Evolutionary conservation across 768 basidiomycete species (phyloP).

Genomic region (Chalciporus pseudorubinellus): DNA sequence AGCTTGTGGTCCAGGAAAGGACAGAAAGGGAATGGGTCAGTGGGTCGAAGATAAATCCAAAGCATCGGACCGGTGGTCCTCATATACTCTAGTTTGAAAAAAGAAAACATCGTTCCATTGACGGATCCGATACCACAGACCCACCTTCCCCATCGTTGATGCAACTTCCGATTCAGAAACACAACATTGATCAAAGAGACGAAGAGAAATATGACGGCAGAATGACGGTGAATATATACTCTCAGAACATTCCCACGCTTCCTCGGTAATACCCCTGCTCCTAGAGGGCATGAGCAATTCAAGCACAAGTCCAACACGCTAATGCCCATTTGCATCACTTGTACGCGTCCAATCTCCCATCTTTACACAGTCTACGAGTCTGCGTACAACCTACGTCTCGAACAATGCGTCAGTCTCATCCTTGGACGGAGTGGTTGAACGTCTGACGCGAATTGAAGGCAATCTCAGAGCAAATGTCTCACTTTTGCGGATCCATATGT

Average conservation of each 20-base stretch:
- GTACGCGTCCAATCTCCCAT: conserved; percentile 59
- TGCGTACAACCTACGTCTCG: conserved; percentile 72
- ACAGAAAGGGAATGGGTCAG: conserved; percentile 39
- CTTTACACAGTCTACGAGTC: conserved; percentile 84
- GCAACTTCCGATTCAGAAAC: too few relatives aligned
- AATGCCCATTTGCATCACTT: conserved; percentile 83
- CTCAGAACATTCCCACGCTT: background rate
- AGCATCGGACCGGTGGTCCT: conserved; percentile 65
- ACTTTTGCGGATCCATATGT: conserved; percentile 84
- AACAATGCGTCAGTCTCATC: conserved; percentile 68
- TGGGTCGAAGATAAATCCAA: conserved; percentile 49
- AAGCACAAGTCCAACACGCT: background rate
- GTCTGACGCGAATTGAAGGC: conserved; percentile 7
- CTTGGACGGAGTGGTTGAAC: background rate
- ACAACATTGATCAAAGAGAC: too few relatives aligned
- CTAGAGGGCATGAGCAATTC: background rate
- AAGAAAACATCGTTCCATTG: conserved; percentile 48
- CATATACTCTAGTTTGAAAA: conserved; percentile 90
- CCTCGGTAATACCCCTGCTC: too few relatives aligned
- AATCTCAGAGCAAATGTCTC: conserved; percentile 52
- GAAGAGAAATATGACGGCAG: too few relatives aligned
- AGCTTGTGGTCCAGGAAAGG: background rate
- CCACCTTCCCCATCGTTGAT: background rate
- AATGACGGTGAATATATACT: background rate
- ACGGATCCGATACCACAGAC: background rate